phyloP scores from a whole-genome alignment of 1,284 basidiomycete species.

The Vanrija pseudolonga region DNA sequence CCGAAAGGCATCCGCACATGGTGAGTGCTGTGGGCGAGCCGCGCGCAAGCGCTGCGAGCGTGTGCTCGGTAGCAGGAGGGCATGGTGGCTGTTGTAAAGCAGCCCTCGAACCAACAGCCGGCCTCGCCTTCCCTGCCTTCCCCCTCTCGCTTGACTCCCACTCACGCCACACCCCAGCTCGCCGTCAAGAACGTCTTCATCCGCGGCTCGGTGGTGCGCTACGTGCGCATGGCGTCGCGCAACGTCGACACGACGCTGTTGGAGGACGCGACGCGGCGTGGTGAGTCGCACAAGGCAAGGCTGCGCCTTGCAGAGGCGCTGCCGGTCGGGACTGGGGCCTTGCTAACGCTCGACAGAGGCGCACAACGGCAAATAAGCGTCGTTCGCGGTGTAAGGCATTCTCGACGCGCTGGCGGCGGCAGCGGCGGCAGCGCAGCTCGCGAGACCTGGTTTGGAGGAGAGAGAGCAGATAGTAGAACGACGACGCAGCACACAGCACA shows the following conservation, averaged over 20 bases:
- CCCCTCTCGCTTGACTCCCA: not conserved
- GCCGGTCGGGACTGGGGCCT: not conserved
- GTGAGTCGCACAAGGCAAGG: slow-evolving; percentile 54
- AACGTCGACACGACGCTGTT: slow-evolving; percentile 93
- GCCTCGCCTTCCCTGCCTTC: not conserved
- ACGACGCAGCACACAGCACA: not conserved
- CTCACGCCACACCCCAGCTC: slow-evolving; percentile 60
- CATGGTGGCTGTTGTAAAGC: not conserved
- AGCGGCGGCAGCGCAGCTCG: too few relatives aligned
- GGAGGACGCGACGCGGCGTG: slow-evolving; percentile 95
- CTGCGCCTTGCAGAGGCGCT: not conserved
- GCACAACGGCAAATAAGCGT: not conserved
- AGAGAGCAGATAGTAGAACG: not conserved
- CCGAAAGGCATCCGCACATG: slow-evolving; percentile 95
- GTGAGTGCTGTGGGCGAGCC: slow-evolving; percentile 55
- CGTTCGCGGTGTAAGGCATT: not conserved
- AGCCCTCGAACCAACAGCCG: slow-evolving; percentile 9
- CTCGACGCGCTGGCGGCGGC: too few relatives aligned
- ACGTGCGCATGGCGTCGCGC: slow-evolving; percentile 87
- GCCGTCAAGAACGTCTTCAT: slow-evolving; percentile 99
- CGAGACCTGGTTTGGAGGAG: too few relatives aligned
- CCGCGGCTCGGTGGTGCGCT: slow-evolving; percentile 94
- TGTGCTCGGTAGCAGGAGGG: not conserved
- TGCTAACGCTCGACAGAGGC: not conserved
- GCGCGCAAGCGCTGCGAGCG: too few relatives aligned